Base-by-base conservation (phyloP, 2,329 filamentous ascomycete genomes). In the Diaporthe helianthi region DNA sequence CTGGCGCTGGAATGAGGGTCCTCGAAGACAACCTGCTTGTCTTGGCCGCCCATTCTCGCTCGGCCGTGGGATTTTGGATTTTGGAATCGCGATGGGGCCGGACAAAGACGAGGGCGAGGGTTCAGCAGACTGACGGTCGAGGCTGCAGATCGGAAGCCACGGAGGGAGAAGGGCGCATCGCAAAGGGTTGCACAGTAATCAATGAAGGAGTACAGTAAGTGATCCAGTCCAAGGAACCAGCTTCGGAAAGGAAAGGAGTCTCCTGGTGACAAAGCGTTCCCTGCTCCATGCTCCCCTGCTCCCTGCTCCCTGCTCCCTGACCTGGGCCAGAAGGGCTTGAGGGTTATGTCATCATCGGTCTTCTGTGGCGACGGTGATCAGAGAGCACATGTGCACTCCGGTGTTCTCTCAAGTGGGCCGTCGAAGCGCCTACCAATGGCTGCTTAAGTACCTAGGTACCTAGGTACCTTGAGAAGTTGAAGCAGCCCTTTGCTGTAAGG, bases 1-100 rank as follows among this genome's bases (percentile, higher is more conserved):
- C 84, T 86, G 44, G 79, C 81, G 65, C 82, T 83, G 4, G 82
- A 83, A 49, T 77, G 77, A 31, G 76, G 78, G 51, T 77, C 74
- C 64, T 74, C 71, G 33, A 74, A 75, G 51, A 71, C 68, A 15
- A 77, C 75, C 29, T 76, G 75, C 71, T 75, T 77, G 41, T 72
- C 72, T 51, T 73, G 73, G 66, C n/a, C 53, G 49, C 58, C 64
- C 70, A 71, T 71, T 31, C 24, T 69, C 22, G 61, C 61, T 33
- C 49, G 24, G 13, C 19, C 31, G 38, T 22, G 52, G 15, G 36
- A 38, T n/a, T 22, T 24, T 29, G 6, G 65, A 12, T 36, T 58
- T 5, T 29, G 54, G n/a, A 13, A 29, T 26, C 24, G 52, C 65
- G 44, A 49, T 31, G 29, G 31, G 41, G 6, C 17, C 31, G 41